These are phyloP conservation scores for Wallacemonas collosoma DNA, from an alignment of 208 protist species.

Conservation along the genomic window DNA sequence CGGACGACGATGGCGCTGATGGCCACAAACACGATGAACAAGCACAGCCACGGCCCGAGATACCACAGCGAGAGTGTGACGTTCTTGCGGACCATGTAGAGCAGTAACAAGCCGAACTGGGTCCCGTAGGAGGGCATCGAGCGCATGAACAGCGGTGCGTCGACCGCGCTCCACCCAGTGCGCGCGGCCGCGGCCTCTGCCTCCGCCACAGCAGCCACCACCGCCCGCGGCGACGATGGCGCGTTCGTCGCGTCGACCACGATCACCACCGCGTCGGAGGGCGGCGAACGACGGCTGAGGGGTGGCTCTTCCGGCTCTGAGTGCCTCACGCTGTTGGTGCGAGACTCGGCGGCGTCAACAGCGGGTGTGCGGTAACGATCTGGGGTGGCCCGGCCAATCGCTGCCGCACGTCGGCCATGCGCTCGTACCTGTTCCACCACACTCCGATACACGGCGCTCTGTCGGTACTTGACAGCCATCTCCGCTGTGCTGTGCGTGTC, in stretches of 20 bases:
- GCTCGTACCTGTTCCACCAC: constrained; percentile 30
- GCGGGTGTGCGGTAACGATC: no score
- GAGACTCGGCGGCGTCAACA: no score
- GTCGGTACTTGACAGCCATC: constrained; percentile 24
- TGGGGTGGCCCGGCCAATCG: not conserved
- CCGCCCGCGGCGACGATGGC: not conserved
- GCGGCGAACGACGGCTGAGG: not conserved
- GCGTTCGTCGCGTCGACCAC: not conserved
- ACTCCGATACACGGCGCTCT: constrained; percentile 20
- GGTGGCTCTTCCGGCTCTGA: no score
- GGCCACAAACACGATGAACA: constrained; percentile 42
- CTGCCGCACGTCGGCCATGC: constrained; percentile 32
- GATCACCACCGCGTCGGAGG: not conserved
- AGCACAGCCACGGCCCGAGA: constrained; percentile 38
- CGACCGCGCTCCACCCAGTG: not conserved
- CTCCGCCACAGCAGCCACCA: not conserved
- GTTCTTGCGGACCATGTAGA: constrained; percentile 35
- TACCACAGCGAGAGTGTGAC: constrained; percentile 20
- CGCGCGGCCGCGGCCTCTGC: not conserved
- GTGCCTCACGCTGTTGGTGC: not conserved
- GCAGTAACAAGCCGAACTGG: constrained; percentile 27
- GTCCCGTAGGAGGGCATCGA: constrained; percentile 19
- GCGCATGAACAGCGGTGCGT: not conserved
- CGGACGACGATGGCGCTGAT: constrained; percentile 26
- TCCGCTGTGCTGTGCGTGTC: constrained; percentile 27